Evolutionary conservation across 139 green algal genomes (phyloP).

Genomic region (Closterium sp.): DNA sequence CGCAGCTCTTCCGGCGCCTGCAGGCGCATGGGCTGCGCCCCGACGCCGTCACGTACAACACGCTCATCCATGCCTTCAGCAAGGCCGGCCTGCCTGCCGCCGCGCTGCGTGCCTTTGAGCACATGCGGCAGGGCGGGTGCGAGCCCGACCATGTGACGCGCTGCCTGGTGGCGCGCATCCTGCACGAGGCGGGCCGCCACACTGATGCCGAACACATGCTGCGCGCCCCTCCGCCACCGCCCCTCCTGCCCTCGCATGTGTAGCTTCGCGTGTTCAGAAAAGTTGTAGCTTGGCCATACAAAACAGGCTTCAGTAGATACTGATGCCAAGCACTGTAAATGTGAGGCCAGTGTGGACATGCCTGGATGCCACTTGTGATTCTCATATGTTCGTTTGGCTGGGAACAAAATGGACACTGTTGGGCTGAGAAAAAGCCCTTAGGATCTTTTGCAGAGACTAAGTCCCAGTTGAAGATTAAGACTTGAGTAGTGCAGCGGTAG

Average conservation of each 20-base stretch:
- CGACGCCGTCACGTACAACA: slow-evolving; percentile 40
- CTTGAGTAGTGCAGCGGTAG: no score
- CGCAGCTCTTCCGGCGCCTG: slow-evolving; percentile 28
- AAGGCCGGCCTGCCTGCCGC: slow-evolving; percentile 13
- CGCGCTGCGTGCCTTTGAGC: neutral
- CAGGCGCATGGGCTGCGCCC: slow-evolving; percentile 12
- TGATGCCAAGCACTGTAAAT: no score
- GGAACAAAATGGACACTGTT: no score
- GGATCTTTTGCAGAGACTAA: no score
- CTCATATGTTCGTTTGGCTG: no score
- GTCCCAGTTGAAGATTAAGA: no score
- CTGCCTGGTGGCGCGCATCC: neutral
- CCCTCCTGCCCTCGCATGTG: neutral
- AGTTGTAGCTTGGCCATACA: no score
- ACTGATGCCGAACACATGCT: neutral
- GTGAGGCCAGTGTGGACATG: no score
- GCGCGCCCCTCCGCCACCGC: neutral
- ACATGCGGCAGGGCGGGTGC: slow-evolving; percentile 21
- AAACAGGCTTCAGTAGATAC: no score
- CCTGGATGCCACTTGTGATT: no score
- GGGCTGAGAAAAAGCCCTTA: no score
- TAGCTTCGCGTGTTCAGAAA: neutral
- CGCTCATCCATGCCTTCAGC: slow-evolving; percentile 22
- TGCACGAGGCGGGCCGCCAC: neutral
- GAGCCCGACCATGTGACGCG: slow-evolving; percentile 18